phyloP scores from a whole-genome alignment of 2,329 filamentous ascomycete species.

The Samsoniella hepiali region DNA sequence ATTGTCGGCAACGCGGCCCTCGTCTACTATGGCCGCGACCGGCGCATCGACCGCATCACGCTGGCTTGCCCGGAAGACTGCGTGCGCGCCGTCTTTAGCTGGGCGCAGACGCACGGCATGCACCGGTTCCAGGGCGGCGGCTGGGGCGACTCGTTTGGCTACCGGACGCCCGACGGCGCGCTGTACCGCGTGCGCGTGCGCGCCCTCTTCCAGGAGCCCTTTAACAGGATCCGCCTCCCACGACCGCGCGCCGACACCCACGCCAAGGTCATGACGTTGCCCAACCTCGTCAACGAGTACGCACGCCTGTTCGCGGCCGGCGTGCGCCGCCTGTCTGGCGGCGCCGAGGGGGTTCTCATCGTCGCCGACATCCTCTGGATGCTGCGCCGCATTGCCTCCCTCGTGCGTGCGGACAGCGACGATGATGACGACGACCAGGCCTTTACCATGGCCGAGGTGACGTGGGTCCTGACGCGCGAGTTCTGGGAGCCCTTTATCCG shows the following conservation, averaged over 20 bases:
- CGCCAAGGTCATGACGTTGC: conserved; percentile 33
- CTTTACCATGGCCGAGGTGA: conserved; percentile 18
- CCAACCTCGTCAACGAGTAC: conserved; percentile 33
- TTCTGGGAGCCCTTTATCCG: conserved; percentile 34
- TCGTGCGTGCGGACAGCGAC: not conserved
- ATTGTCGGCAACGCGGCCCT: conserved; percentile 46
- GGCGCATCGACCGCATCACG: conserved; percentile 33
- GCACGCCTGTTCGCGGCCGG: conserved; percentile 22
- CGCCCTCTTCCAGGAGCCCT: conserved; percentile 33
- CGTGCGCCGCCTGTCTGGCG: not conserved
- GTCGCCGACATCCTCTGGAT: conserved; percentile 36
- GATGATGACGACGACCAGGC: conserved; percentile 22
- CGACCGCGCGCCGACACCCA: conserved; percentile 1
- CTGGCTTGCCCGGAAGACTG: conserved; percentile 40
- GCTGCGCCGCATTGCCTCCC: conserved; percentile 30
- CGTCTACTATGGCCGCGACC: conserved; percentile 40
- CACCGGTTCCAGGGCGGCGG: conserved; percentile 21
- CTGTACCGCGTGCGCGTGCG: conserved; percentile 34
- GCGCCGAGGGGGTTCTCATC: conserved; percentile 22
- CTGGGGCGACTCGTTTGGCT: conserved; percentile 32
- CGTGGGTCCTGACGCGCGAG: conserved; percentile 23
- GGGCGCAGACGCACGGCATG: conserved; percentile 39
- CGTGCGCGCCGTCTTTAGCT: conserved; percentile 36
- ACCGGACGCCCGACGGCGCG: conserved; percentile 32
- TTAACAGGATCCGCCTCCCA: conserved; percentile 29